Base-by-base conservation (phyloP, 352 stramenopile species). In the Pythium phragmitis region DNA sequence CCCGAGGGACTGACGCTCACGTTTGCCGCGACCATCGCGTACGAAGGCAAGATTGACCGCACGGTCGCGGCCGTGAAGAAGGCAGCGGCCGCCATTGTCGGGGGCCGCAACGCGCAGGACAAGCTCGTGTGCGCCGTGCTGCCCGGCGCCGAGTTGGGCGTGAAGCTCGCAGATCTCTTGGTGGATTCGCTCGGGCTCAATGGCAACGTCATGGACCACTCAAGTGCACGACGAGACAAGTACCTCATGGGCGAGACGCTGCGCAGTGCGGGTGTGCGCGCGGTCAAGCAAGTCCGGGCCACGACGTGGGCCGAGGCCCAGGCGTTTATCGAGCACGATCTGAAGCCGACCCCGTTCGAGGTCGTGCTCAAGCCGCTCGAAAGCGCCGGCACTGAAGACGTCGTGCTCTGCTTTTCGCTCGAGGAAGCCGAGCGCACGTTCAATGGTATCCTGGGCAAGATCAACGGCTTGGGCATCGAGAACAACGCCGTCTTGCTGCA, bases 351-450 rank as follows among this genome's bases (percentile, higher is more conserved):
- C 45, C 79, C 86, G 42, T 89, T 94, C 42, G 82, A 95, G 67
- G 86, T 96, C 47, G 88, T 97, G 23, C 78, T 99, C 17, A 99
- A 99, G 72, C 96, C 80, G 4, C 70, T 94, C 26, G 80, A 92
- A 46, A 92, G 82, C 61, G 80, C 77, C 1, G 80, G 84, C 28
- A 91, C 84, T 0, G 82, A 91, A 67, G 82, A 92, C 64, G 85
- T 93, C 11, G 75, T 89, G 43, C 69, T 98, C 5, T 92, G 87
- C 54, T 55, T 91, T 26, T 92, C 80, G 6, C 60, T 91, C 16
- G 85, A 89, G 45, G 74, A 94, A 67, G 84, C 83, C 8, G 52
- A 88, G 57, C 76, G 76, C 36, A 96, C 96, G 16, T 98, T 92
- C 66, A 61, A 81, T 16, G 65, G 72, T 30, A 97, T 97, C 64